Percentiles rank a stretch among this genome's conserved stretches.
Evolutionary conservation across 805 yeast species (phyloP).

Genomic region (Komagataella mondaviorum): DNA sequence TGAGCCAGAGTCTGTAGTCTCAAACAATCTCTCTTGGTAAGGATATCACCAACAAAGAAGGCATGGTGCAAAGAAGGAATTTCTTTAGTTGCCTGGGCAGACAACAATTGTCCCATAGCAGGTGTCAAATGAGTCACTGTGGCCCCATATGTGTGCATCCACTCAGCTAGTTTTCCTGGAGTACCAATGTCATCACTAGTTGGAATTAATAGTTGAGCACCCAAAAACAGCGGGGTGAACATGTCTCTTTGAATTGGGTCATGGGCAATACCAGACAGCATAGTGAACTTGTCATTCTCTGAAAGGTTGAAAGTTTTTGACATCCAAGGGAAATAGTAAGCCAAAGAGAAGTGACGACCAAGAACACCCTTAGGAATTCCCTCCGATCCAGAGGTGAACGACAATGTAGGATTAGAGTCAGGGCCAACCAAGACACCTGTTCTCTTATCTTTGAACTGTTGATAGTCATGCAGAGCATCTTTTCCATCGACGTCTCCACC

Average conservation of each 20-base stretch:
- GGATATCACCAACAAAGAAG: conserved; percentile 94
- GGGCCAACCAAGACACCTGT: conserved; percentile 95
- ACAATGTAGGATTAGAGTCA: conserved; percentile 90
- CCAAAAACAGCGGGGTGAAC: conserved; percentile 94
- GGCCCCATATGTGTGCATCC: conserved; percentile 89
- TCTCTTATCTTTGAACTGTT: conserved; percentile 34
- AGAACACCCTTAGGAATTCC: conserved; percentile 98
- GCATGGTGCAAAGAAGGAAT: conserved; percentile 88
- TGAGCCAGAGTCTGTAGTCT: conserved; percentile 85
- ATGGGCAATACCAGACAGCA: conserved; percentile 98
- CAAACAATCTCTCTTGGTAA: conserved; percentile 93
- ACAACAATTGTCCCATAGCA: conserved; percentile 95
- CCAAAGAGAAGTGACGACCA: conserved; percentile 94
- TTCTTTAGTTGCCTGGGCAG: conserved; percentile 87
- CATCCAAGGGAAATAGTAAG: conserved; percentile 99
- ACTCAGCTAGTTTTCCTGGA: conserved; percentile 92
- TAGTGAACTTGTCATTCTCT: conserved; percentile 79
- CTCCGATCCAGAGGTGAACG: conserved; percentile 96
- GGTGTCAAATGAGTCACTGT: conserved; percentile 97
- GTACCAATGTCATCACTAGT: conserved; percentile 97
- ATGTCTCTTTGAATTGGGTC: conserved; percentile 99
- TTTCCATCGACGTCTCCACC: conserved; percentile 36
- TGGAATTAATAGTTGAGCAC: conserved; percentile 88
- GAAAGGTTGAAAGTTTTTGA: conserved; percentile 67
- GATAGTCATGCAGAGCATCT: conserved; percentile 39